Evolutionary conservation across 176 grass and related monocot genomes (phyloP).

Genomic region (Poa annua): DNA sequence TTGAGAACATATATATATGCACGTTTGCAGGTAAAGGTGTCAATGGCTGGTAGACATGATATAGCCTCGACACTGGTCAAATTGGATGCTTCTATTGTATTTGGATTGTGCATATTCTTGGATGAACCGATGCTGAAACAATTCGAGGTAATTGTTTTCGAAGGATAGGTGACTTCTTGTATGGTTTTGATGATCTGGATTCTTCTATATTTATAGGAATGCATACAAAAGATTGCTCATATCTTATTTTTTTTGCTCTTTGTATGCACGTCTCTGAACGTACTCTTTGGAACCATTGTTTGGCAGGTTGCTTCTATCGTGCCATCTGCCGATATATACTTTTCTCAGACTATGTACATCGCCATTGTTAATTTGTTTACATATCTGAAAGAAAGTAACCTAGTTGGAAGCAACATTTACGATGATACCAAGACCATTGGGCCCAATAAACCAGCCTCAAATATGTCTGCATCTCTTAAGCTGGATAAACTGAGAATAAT

Average conservation of each 20-base stretch:
- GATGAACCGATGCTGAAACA: slow-evolving; percentile 85
- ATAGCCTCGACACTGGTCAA: slow-evolving; percentile 59
- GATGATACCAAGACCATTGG: slow-evolving; percentile 43
- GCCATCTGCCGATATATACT: slow-evolving; percentile 59
- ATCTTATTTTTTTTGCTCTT: background rate
- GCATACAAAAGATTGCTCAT: slow-evolving; percentile 24
- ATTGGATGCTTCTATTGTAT: slow-evolving; percentile 59
- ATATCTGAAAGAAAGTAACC: slow-evolving; percentile 42
- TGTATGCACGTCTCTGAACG: slow-evolving; percentile 21
- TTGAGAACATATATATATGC: slow-evolving; percentile 20
- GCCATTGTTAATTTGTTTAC: slow-evolving; percentile 55
- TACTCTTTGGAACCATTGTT: slow-evolving; percentile 29
- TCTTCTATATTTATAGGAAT: slow-evolving; percentile 29
- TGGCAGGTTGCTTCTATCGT: slow-evolving; percentile 67
- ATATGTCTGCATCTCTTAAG: slow-evolving; percentile 60
- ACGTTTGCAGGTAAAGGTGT: slow-evolving; percentile 65
- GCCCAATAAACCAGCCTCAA: slow-evolving; percentile 40
- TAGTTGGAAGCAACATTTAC: slow-evolving; percentile 37
- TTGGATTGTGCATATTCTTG: slow-evolving; percentile 66
- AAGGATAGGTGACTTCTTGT: slow-evolving; percentile 3
- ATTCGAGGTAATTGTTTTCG: slow-evolving; percentile 65
- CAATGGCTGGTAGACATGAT: slow-evolving; percentile 48
- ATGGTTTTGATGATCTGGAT: slow-evolving; percentile 32
- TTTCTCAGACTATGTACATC: slow-evolving; percentile 65
- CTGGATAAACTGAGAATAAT: slow-evolving; percentile 62